phyloP scores from a whole-genome alignment of 176 grass and related monocot species.

The Zoysia pacifica region DNA sequence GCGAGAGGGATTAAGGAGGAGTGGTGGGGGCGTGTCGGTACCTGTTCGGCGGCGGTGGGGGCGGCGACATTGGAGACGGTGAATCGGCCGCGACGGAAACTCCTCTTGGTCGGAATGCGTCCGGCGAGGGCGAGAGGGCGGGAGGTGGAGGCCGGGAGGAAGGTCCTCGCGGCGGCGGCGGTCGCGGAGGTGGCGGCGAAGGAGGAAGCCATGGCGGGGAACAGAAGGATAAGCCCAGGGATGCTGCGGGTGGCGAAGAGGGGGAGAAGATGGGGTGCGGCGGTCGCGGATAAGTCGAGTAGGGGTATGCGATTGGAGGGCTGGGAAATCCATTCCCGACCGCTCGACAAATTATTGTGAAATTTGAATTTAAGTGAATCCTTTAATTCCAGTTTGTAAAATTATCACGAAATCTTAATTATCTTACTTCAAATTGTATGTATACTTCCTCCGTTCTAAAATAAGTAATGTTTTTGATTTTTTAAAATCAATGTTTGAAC shows the following conservation, averaged over 20 bases:
- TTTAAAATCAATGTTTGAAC: too few relatives aligned
- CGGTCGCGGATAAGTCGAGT: conserved; percentile 40
- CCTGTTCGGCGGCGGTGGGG: conserved; percentile 52
- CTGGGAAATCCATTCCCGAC: neutral
- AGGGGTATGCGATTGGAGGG: neutral
- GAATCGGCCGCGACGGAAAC: conserved; percentile 43
- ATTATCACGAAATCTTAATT: neutral
- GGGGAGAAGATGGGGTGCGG: conserved; percentile 36
- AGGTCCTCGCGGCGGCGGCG: conserved; percentile 31
- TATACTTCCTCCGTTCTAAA: too few relatives aligned
- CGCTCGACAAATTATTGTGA: neutral
- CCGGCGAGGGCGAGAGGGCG: conserved; percentile 30
- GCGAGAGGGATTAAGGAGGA: neutral
- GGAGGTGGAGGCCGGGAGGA: conserved; percentile 41
- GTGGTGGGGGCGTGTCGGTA: neutral
- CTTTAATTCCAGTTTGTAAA: neutral
- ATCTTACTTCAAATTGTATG: too few relatives aligned
- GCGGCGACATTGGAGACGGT: conserved; percentile 61
- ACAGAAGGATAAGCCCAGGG: neutral
- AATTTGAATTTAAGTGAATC: too few relatives aligned
- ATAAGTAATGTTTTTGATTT: too few relatives aligned
- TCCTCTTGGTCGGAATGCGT: conserved; percentile 27
- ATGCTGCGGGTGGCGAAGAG: conserved; percentile 10
- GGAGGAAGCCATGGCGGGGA: conserved; percentile 28
- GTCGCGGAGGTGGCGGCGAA: conserved; percentile 39